Base-by-base conservation (phyloP, 345 rosid genomes). In the Raphanus raphanistrum region DNA sequence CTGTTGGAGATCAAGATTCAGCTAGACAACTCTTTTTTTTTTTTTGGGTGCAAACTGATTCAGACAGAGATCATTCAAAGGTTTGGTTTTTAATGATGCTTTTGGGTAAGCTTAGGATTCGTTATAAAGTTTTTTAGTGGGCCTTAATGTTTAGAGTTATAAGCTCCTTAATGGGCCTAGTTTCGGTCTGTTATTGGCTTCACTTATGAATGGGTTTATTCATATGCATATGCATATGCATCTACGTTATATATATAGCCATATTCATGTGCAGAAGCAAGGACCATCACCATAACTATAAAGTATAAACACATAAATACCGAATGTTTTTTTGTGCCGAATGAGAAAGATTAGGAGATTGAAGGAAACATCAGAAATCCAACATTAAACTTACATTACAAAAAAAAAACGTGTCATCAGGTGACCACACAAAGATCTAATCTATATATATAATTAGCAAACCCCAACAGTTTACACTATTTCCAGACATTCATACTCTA, bases 401-500 rank as follows among this genome's bases (percentile, higher is more conserved):
- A 52, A 52, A 50, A 6, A 63, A 1, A 71, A 50, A 0, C 0
- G 62, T 35, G 31, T 32, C 69, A 61, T 61, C 63, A 61, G 57
- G 62, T n/a, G 41, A 62, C 33, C 57, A 52, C 8, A 21, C 31
- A 28, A 28, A 0, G 31, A 28, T 4, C 31, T 21, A 21, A 21
- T 21, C 21, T 21, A 21, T 21, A 21, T 0, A 21, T 21, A 21
- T n/a, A n/a, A n/a, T n/a, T n/a, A 21, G 21, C 21, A 21, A 21
- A 21, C 21, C 21, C 21, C 21, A 50, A 35, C 36, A 61, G 21
- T 9, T 31, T 68, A 68, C 50, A 76, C 10, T 45, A 6, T 21
- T 31, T 43, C 60, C 68, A 36, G 17, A 63, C 66, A 63, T 17
- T 29, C 71, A 27, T 70, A 54, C 66, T 66, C 76, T 35, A 70